phyloP scores from a whole-genome alignment of 768 basidiomycete species.

The Favolaschia claudopus region DNA sequence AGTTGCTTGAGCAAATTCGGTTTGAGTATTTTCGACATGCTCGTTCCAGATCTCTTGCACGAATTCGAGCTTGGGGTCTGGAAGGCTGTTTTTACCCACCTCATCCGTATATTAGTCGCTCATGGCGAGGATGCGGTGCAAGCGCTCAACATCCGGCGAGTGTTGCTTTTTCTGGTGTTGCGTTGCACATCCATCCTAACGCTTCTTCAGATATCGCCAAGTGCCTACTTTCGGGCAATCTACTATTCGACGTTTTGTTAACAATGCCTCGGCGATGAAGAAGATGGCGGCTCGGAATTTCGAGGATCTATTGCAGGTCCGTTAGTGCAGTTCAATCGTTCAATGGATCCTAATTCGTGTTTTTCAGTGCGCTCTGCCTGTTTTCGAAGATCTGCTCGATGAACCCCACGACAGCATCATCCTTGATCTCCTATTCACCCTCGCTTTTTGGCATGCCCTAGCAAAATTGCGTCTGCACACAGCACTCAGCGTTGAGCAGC shows the following conservation, averaged over 20 bases:
- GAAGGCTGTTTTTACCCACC: slow-evolving; percentile 33
- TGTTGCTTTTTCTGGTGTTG: neutral
- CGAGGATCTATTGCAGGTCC: slow-evolving; percentile 48
- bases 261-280: slow-evolving; percentile 40
- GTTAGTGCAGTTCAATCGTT: neutral
- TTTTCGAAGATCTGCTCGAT: slow-evolving; percentile 44
- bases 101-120: slow-evolving; percentile 10
- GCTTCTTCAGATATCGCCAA: slow-evolving; percentile 26
- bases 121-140: neutral
- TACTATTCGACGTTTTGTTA: slow-evolving; percentile 39
- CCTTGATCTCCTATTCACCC: slow-evolving; percentile 33
- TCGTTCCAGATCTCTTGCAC: slow-evolving; percentile 33
- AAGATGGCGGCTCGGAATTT: slow-evolving; percentile 44
- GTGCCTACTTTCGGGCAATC: slow-evolving; percentile 33
- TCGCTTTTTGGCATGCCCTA: slow-evolving; percentile 43
- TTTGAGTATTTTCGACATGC: slow-evolving; percentile 5
- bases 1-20: slow-evolving; percentile 1
- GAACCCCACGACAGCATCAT: slow-evolving; percentile 29
- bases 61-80: slow-evolving; percentile 39
- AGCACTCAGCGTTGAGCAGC: slow-evolving; percentile 14
- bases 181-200: neutral
- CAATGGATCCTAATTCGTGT: neutral
- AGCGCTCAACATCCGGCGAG: neutral
- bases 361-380: slow-evolving; percentile 44
- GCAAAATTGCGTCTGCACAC: slow-evolving; percentile 44